Evolutionary conservation across 2,329 filamentous ascomycete genomes (phyloP).

Genomic region (Berkeleyomyces basicola): DNA sequence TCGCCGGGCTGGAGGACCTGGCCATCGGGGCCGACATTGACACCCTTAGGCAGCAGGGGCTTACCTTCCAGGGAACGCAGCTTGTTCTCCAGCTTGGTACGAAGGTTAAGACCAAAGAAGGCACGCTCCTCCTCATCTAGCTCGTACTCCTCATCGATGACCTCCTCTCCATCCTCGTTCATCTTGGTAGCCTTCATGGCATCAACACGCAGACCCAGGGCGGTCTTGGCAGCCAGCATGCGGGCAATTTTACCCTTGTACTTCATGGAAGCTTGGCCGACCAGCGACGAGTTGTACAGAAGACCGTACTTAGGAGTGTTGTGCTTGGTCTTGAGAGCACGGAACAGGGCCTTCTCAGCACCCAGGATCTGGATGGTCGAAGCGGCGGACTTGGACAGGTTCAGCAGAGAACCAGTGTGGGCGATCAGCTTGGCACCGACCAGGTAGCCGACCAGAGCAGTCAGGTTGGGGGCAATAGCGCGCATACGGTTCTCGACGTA

Average conservation of each 20-base stretch:
- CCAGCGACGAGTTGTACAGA: slow-evolving; percentile 81
- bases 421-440: slow-evolving; percentile 91
- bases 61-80: slow-evolving; percentile 76
- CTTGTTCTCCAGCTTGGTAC: slow-evolving; percentile 58
- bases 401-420: slow-evolving; percentile 86
- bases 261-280: slow-evolving; percentile 90
- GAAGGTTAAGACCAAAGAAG: slow-evolving; percentile 56
- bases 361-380: slow-evolving; percentile 96
- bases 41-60: slow-evolving; percentile 61
- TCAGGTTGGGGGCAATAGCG: slow-evolving; percentile 91
- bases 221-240: slow-evolving; percentile 86
- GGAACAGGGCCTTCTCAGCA: slow-evolving; percentile 96
- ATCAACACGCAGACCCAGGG: slow-evolving; percentile 84
- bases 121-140: slow-evolving; percentile 80
- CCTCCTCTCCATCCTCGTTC: slow-evolving; percentile 46
- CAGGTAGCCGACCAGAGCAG: slow-evolving; percentile 78
- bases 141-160: slow-evolving; percentile 42
- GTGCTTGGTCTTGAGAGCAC: slow-evolving; percentile 96
- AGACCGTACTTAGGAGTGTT: slow-evolving; percentile 97
- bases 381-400: slow-evolving; percentile 84
- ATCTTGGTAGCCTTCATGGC: slow-evolving; percentile 54
- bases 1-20: slow-evolving; percentile 49
- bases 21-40: slow-evolving; percentile 59
- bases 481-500: slow-evolving; percentile 91
- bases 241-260: slow-evolving; percentile 99